Conservation (phyloP, 1,139 yeast species). For the Saccharomyces hybrid region DNA sequence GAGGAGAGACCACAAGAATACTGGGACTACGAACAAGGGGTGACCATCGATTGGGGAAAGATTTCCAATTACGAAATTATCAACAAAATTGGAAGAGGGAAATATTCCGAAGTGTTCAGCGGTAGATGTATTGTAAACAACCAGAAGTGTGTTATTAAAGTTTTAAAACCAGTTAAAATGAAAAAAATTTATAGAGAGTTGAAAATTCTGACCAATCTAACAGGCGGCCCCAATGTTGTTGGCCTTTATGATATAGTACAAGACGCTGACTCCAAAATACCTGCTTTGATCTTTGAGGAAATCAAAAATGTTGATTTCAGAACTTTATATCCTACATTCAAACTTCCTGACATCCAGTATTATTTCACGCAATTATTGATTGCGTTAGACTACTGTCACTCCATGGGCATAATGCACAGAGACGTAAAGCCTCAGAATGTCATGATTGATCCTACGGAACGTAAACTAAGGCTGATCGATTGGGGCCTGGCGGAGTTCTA, state of each 20-base stretch:
- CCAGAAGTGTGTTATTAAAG: slow-evolving; percentile 61
- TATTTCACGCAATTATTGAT: slow-evolving; percentile 61
- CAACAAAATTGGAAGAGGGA: slow-evolving; percentile 69
- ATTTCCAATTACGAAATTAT: slow-evolving; percentile 63
- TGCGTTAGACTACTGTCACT: slow-evolving; percentile 70
- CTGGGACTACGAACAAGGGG: slow-evolving; percentile 69
- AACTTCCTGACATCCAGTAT: slow-evolving; percentile 56
- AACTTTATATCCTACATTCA: slow-evolving; percentile 59
- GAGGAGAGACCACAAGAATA: slow-evolving; percentile 56
- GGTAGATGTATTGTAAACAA: slow-evolving; percentile 41
- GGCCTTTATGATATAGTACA: slow-evolving; percentile 68
- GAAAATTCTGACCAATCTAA: slow-evolving; percentile 63
- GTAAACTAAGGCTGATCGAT: slow-evolving; percentile 62
- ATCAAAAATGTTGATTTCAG: slow-evolving; percentile 68
- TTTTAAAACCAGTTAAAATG: slow-evolving; percentile 70
- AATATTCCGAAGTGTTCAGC: slow-evolving; percentile 71
- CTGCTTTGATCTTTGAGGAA: slow-evolving; percentile 67
- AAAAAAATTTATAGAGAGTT: slow-evolving; percentile 74
- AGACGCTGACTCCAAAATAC: slow-evolving; percentile 64
- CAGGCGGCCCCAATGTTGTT: slow-evolving; percentile 69
- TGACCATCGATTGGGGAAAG: slow-evolving; percentile 63
- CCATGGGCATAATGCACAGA: slow-evolving; percentile 79
- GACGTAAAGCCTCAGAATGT: slow-evolving; percentile 82
- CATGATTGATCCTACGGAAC: slow-evolving; percentile 66
- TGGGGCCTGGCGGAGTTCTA: slow-evolving; percentile 85